phyloP scores from a whole-genome alignment of 495 filamentous ascomycete genomes.

The Penicilliopsis zonata region DNA sequence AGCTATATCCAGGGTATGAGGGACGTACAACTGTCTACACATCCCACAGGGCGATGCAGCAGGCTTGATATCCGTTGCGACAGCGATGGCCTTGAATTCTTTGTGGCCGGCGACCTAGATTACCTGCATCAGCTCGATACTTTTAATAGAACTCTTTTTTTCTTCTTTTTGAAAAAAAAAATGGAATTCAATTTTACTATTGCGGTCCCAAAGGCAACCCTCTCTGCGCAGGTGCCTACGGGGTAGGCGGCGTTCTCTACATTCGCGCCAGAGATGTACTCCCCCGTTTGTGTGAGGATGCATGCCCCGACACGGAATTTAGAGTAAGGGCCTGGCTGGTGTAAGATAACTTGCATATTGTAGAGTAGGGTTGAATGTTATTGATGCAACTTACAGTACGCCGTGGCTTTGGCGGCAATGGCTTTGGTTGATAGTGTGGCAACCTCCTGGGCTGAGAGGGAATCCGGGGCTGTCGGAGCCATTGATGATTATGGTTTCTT shows the following conservation, averaged over 20 bases:
- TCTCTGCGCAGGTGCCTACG: slow-evolving; percentile 88
- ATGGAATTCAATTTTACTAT: slow-evolving; percentile 30
- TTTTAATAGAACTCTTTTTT: neutral
- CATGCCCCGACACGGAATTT: slow-evolving; percentile 83
- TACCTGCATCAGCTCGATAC: slow-evolving; percentile 1
- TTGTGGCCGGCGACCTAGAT: slow-evolving; percentile 46
- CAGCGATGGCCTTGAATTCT: slow-evolving; percentile 71
- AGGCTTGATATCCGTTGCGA: slow-evolving; percentile 66
- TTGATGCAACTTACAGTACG: slow-evolving; percentile 71
- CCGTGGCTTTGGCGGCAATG: slow-evolving; percentile 53
- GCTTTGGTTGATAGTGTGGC: slow-evolving; percentile 44
- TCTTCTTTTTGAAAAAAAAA: neutral
- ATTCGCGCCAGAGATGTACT: slow-evolving; percentile 66
- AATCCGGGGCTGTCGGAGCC: slow-evolving; percentile 18
- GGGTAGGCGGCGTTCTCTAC: slow-evolving; percentile 92
- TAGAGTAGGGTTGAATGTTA: slow-evolving; percentile 1
- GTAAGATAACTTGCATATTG: neutral
- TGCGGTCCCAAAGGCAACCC: slow-evolving; percentile 73
- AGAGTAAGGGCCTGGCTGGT: slow-evolving; percentile 60
- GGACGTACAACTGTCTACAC: slow-evolving; percentile 36
- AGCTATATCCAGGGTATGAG: neutral
- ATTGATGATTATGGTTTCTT: no score
- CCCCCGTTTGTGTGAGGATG: slow-evolving; percentile 52
- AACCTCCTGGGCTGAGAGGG: slow-evolving; percentile 48
- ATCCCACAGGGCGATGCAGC: slow-evolving; percentile 67